Base-by-base conservation (phyloP, 202 grass and related monocot genomes). In the Zizania palustris region DNA sequence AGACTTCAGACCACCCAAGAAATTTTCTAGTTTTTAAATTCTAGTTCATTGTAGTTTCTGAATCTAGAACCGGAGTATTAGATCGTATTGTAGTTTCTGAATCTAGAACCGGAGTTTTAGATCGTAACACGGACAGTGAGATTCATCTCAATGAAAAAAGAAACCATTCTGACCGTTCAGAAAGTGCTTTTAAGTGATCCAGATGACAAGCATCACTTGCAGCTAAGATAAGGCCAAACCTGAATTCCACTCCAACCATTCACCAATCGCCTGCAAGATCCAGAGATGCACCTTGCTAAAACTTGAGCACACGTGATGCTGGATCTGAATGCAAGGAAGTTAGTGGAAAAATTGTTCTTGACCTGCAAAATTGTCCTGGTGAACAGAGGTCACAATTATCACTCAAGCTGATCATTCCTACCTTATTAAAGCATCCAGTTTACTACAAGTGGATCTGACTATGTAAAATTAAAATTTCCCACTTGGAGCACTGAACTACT, bases 201-300 rank as follows among this genome's bases (percentile, higher is more conserved):
- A 28, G 28, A 28, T 28, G 28, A 28, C 54, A 15, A 8, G 5
- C 58, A 60, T 56, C 58, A 77, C 58, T 60, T 38, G 82, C 56
- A 28, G 28, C 28, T 43, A 15, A 67, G 53, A 87, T 78, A 53
- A 72, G 71, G 63, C 73, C 73, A 65, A 86, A 82, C 9, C 33
- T 48, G 67, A 1, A 56, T 11, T 35, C 7, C 22, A 71, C 48
- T 65, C 48, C 1, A 16, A 11, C 62, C 7, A 68, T 74, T 62
- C 33, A 18, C 58, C 36, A 61, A 22, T 82, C 40, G 41, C 44
- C 37, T 39, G 51, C 3, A 55, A 49, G 11, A 66, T 60, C 71
- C 11, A 10, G 42, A 46, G 8, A 3, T 34, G 58, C 42, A n/a
- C n/a, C n/a, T n/a, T n/a, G n/a, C n/a, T 55, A 28, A 59, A 50